These are phyloP conservation scores for Neurospora sp. DNA, from an alignment of 495 filamentous ascomycete species.

Conservation along the genomic window DNA sequence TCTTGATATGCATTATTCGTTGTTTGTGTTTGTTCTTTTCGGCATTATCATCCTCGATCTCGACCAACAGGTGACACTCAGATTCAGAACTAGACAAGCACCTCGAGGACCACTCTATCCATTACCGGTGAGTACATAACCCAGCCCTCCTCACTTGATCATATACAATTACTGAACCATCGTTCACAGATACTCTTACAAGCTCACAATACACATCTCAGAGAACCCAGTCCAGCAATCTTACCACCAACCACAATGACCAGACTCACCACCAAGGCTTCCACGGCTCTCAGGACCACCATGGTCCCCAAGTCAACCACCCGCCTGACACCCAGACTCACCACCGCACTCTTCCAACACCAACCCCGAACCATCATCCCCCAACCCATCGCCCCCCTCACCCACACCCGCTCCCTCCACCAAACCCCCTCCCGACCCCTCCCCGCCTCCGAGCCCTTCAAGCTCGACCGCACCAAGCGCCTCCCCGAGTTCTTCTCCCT, in stretches of 20 bases:
- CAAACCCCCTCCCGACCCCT: conserved; percentile 1
- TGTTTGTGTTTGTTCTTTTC: background rate
- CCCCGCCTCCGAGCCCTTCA: background rate
- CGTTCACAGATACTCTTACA: background rate
- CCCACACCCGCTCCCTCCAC: conserved; percentile 5
- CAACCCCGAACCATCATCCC: background rate
- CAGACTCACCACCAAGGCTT: background rate
- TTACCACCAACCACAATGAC: background rate
- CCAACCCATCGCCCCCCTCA: background rate
- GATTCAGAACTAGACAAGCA: background rate
- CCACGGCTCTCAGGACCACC: background rate
- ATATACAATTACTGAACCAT: background rate
- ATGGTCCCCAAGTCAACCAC: background rate
- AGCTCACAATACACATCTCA: background rate
- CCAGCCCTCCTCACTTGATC: background rate
- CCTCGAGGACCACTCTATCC: background rate
- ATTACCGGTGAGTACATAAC: background rate
- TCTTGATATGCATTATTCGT: background rate
- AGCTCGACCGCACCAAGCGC: conserved; percentile 9
- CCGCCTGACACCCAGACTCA: background rate
- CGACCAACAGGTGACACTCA: background rate
- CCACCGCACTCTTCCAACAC: background rate
- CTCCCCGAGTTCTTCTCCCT: conserved; percentile 83
- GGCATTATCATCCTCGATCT: background rate
- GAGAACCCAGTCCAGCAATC: background rate